A percentile compares a stretch with the other conserved stretches of the same genome.
phyloP scores from a whole-genome alignment of 108 stramenopile species.

The Schizochytrium sp. region DNA sequence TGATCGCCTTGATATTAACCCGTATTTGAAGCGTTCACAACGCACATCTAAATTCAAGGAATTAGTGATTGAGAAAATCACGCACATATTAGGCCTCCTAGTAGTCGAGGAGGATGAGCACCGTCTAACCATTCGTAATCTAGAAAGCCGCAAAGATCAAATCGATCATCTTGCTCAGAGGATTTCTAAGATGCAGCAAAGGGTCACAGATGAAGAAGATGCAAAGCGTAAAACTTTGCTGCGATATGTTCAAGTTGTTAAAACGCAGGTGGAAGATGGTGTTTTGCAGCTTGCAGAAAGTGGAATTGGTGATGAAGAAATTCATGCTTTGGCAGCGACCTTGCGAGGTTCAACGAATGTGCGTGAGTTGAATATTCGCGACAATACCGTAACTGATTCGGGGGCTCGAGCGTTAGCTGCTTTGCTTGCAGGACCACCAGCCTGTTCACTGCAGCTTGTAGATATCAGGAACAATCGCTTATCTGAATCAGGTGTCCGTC shows the following conservation, averaged over 20 bases:
- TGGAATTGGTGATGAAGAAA: conserved; percentile 77
- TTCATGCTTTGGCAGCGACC: conserved; percentile 83
- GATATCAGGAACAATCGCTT: conserved; percentile 83
- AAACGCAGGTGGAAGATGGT: conserved; percentile 79
- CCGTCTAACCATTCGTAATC: conserved; percentile 56
- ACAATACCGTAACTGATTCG: conserved; percentile 80
- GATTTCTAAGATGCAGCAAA: conserved; percentile 70
- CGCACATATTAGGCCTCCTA: conserved; percentile 76
- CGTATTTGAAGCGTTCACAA: conserved; percentile 71
- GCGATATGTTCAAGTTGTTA: conserved; percentile 85
- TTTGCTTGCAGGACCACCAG: conserved; percentile 76
- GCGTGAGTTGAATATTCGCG: conserved; percentile 80
- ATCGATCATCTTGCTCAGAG: conserved; percentile 72
- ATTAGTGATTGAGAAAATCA: conserved; percentile 74
- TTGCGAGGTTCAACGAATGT: conserved; percentile 81
- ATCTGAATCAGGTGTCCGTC: conserved; percentile 76
- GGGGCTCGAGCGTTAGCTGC: conserved; percentile 83
- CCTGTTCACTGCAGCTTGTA: conserved; percentile 71
- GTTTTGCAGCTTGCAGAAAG: conserved; percentile 82
- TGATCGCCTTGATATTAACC: conserved; percentile 66
- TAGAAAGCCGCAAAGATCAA: conserved; percentile 71
- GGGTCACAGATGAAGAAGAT: conserved; percentile 82
- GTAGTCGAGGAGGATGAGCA: conserved; percentile 79
- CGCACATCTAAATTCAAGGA: conserved; percentile 79
- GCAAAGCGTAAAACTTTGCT: conserved; percentile 85